phyloP scores from a whole-genome alignment of 192 early-diverging fungal genomes.

The Coemansia sp. region DNA sequence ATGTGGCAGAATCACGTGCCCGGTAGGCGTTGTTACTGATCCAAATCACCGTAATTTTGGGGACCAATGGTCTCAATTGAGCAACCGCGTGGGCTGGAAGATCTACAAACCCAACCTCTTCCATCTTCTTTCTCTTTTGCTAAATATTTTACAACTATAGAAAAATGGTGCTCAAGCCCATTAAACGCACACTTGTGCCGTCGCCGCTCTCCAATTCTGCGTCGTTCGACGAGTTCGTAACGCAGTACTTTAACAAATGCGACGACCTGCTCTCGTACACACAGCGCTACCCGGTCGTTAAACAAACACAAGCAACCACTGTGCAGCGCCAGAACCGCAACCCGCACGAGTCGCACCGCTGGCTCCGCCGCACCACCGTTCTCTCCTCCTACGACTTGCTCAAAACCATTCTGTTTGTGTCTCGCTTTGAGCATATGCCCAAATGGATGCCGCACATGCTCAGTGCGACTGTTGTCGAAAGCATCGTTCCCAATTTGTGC shows the following conservation, averaged over 20 bases:
- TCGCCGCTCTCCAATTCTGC: conserved; percentile 29
- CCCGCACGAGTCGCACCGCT: conserved; percentile 43
- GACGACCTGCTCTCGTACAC: conserved; percentile 50
- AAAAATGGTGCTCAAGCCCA: conserved; percentile 39
- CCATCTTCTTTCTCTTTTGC: background rate
- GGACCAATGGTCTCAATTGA: too few relatives aligned
- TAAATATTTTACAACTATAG: too few relatives aligned
- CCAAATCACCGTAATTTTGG: too few relatives aligned
- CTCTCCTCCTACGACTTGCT: conserved; percentile 29
- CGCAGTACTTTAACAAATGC: conserved; percentile 53
- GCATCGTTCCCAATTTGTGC: conserved; percentile 34
- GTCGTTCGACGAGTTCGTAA: conserved; percentile 37
- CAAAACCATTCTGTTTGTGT: conserved; percentile 16
- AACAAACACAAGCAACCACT: conserved; percentile 9
- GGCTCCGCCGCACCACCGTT: conserved; percentile 31
- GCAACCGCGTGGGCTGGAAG: too few relatives aligned
- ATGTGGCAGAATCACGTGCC: too few relatives aligned
- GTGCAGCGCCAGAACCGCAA: conserved; percentile 50
- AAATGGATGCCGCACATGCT: conserved; percentile 34
- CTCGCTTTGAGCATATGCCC: conserved; percentile 24
- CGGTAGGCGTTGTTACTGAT: too few relatives aligned
- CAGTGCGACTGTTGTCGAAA: conserved; percentile 13
- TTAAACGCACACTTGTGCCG: conserved; percentile 27
- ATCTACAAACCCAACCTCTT: background rate
- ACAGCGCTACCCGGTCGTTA: conserved; percentile 30